Evolutionary conservation across 129 eudicot genomes (phyloP).

Genomic region (Pulicaria dysenterica): DNA sequence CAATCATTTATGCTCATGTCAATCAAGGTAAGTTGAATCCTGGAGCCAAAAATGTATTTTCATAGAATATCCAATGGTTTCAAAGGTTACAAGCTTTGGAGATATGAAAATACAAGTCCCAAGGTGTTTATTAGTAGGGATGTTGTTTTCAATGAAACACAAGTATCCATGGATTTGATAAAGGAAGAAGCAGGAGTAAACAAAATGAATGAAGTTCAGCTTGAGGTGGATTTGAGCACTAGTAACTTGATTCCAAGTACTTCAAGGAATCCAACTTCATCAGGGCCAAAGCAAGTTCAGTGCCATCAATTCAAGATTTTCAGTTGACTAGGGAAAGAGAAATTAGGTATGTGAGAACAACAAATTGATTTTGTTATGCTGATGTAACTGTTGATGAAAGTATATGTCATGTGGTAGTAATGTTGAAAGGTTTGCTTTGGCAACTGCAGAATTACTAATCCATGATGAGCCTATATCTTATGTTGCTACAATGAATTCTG

Average conservation of each 20-base stretch:
- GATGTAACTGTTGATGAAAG: too few species aligned
- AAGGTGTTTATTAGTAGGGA: neutral
- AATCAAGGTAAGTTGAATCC: neutral
- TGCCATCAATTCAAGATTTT: too few species aligned
- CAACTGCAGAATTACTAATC: neutral
- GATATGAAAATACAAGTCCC: neutral
- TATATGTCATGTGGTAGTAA: too few species aligned
- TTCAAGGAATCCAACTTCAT: neutral
- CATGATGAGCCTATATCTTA: neutral
- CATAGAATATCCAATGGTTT: neutral
- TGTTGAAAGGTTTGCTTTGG: too few species aligned
- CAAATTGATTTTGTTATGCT: too few species aligned
- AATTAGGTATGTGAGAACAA: too few species aligned
- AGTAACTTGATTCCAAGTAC: too few species aligned
- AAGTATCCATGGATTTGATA: neutral
- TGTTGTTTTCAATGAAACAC: neutral
- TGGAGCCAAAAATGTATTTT: neutral
- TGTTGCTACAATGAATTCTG: neutral
- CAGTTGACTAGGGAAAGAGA: too few species aligned
- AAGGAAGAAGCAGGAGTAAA: neutral
- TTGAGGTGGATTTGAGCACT: neutral
- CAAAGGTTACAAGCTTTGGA: neutral
- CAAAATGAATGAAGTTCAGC: neutral
- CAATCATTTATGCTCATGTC: neutral
- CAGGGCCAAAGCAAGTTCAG: too few species aligned